Evolutionary conservation across 148 eudicot genomes (phyloP).

Genomic region (Chenopodium suecicum): DNA sequence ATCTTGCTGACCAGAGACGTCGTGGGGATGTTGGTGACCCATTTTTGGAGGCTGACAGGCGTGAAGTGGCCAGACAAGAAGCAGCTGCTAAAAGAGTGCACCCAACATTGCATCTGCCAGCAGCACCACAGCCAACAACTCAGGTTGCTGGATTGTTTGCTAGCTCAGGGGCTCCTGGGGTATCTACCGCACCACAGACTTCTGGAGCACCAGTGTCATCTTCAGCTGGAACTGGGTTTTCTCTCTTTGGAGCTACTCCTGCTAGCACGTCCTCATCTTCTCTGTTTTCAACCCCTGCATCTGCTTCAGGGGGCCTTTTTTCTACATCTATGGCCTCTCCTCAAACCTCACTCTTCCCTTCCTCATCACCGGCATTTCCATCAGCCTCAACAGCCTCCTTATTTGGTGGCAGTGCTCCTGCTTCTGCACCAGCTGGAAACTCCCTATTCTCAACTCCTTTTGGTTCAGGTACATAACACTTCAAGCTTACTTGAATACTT

Average conservation of each 20-base stretch:
- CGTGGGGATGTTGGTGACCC: conserved; percentile 84
- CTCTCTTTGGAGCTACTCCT: conserved; percentile 42
- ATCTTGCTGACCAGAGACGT: conserved; percentile 83
- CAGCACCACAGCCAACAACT: conserved; percentile 69
- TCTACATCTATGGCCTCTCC: conserved; percentile 53
- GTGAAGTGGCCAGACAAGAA: conserved; percentile 87
- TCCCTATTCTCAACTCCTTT: conserved; percentile 63
- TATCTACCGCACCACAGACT: conserved; percentile 46
- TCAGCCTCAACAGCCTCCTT: conserved; percentile 57
- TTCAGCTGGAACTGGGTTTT: conserved; percentile 49
- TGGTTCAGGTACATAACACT: conserved; percentile 49
- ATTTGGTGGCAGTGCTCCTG: conserved; percentile 35
- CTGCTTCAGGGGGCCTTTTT: conserved; percentile 51
- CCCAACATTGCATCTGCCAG: conserved; percentile 80
- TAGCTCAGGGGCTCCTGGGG: conserved; percentile 52
- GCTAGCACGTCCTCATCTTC: conserved; percentile 52
- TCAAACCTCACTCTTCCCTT: conserved; percentile 56
- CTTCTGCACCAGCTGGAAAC: conserved; percentile 50
- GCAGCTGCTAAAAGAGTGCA: conserved; percentile 93
- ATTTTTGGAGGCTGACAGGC: conserved; percentile 91
- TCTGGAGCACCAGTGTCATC: conserved; percentile 45
- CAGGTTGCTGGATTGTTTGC: conserved; percentile 69
- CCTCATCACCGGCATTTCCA: conserved; percentile 31
- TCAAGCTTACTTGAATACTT: neutral
- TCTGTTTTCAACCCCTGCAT: conserved; percentile 58